Base-by-base conservation (phyloP, 257 asterid genomes). In the Scutellaria galericulata region DNA sequence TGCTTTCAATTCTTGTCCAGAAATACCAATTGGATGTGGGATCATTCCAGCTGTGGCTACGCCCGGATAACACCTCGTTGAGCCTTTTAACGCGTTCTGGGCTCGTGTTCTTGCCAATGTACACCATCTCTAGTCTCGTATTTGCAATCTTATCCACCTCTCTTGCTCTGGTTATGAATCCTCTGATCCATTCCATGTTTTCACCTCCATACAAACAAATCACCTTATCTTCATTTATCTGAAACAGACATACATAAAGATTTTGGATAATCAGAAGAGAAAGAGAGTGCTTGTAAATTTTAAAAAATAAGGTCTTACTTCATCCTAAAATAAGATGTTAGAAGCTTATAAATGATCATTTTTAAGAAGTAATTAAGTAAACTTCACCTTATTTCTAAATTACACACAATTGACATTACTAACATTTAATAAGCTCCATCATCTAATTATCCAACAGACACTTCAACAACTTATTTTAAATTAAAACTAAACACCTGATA, bases 131-230 rank as follows among this genome's bases (percentile, higher is more conserved):
- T 40, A 92, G 59, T 10, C 20, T 31, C 15, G 86, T 79, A 24
- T 74, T 66, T 13, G 90, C 86, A 1, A 62, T 64, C 0, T 13
- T 31, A 0, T 91, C 95, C 3, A 78, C 85, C 0, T 72, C 58
- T 44, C 79, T 67, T 35, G 88, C 82, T 27, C 56, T 54, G 22
- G 56, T 47, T 40, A 85, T 74, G 61, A 92, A 92, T 7, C 57
- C 64, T 6, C 71, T 72, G 58, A 90, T 80, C 98, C 98, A 90
- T 48, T 83, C 88, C 15, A 73, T 66, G 80, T 90, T 83, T 40
- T 88, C 91, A 12, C 98, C 98, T 57, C 98, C 98, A 48, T 83
- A 92, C 74, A 92, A 53, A 69, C 96, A 90, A 12, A 92, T 86
- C 78, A 72, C 83, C 55, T 75, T 87, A 2, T 77, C 82, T 15